phyloP scores from a whole-genome alignment of 441 rosid genomes.

The Populus hybrid region DNA sequence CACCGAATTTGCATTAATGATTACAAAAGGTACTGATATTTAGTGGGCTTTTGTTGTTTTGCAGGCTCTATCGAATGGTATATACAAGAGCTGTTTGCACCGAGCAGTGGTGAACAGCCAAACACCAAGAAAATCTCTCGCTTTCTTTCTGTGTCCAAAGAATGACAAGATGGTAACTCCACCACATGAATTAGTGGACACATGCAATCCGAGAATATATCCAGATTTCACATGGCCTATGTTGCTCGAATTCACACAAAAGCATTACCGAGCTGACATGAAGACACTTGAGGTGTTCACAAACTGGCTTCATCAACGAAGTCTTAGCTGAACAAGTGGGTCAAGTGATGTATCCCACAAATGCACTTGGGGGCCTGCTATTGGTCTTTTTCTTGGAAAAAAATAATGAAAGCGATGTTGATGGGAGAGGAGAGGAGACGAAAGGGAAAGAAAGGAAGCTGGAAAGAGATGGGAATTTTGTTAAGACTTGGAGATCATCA shows the following conservation, averaged over 20 bases:
- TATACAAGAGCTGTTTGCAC: slow-evolving; percentile 91
- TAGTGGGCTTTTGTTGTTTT: background rate
- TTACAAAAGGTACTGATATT: too few species aligned
- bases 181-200: slow-evolving; percentile 61
- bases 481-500: slow-evolving; percentile 11
- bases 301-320: slow-evolving; percentile 60
- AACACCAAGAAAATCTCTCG: slow-evolving; percentile 81
- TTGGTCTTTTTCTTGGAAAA: slow-evolving; percentile 10
- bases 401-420: slow-evolving; percentile 21
- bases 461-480: slow-evolving; percentile 2
- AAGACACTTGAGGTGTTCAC: slow-evolving; percentile 78
- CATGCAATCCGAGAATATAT: slow-evolving; percentile 45
- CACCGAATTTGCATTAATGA: background rate
- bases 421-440: background rate
- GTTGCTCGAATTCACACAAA: slow-evolving; percentile 89
- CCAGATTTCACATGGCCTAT: slow-evolving; percentile 96
- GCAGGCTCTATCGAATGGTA: slow-evolving; percentile 86
- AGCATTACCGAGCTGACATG: slow-evolving; percentile 97
- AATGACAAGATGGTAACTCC: slow-evolving; percentile 72
- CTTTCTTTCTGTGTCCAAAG: slow-evolving; percentile 89
- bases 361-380: slow-evolving; percentile 2
- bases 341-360: slow-evolving; percentile 2
- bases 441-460: background rate
- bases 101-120: slow-evolving; percentile 85
- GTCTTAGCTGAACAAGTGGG: background rate